phyloP scores from a whole-genome alignment of 371 early-diverging fungal genomes.

The Parasitella parasitica region DNA sequence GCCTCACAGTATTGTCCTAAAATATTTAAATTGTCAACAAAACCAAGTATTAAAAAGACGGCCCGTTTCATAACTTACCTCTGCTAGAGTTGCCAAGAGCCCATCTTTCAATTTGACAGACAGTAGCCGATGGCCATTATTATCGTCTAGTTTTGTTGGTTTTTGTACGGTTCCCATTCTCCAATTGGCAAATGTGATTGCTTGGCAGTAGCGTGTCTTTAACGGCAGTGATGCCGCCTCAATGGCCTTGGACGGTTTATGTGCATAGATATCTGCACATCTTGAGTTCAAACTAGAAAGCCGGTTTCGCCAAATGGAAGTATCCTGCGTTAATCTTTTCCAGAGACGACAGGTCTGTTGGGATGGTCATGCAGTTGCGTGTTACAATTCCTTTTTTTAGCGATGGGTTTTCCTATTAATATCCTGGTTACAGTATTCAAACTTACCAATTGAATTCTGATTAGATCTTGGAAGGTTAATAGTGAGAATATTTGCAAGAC shows the following conservation, averaged over 20 bases:
- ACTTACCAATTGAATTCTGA: constrained; percentile 43
- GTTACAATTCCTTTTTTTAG: not conserved
- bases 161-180: constrained; percentile 43
- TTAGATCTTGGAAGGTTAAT: constrained; percentile 37
- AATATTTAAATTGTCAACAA: not conserved
- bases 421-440: not conserved
- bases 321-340: constrained; percentile 35
- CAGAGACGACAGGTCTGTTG: constrained; percentile 41
- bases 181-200: constrained; percentile 42
- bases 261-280: constrained; percentile 39
- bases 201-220: constrained; percentile 42
- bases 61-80: constrained; percentile 21
- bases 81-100: constrained; percentile 36
- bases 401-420: not conserved
- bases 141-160: constrained; percentile 24
- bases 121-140: constrained; percentile 26
- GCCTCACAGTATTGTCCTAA: constrained; percentile 37
- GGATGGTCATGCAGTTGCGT: not conserved
- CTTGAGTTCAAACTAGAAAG: constrained; percentile 24
- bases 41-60: not conserved
- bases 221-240: constrained; percentile 20
- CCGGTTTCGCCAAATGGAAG: constrained; percentile 35
- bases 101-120: constrained; percentile 36
- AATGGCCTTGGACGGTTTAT: constrained; percentile 6
- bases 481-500: constrained; percentile 31